Conservation (phyloP, 176 grass and related monocot species). For the Otatea glauca region DNA sequence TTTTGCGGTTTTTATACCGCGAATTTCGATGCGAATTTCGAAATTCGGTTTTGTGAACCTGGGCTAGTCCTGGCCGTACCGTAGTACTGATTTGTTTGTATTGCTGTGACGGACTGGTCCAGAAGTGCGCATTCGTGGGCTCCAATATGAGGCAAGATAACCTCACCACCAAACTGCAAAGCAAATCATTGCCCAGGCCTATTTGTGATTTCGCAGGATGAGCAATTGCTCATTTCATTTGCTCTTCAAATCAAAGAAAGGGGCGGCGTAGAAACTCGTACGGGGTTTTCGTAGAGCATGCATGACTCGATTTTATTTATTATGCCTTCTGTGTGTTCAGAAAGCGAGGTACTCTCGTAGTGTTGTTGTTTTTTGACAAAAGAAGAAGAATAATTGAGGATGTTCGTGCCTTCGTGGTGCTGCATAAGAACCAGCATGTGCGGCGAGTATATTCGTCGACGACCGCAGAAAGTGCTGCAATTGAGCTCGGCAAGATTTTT, state of each 20-base stretch:
- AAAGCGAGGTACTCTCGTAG: constrained; percentile 8
- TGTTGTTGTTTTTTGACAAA: neutral
- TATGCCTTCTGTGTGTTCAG: neutral
- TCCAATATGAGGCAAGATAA: neutral
- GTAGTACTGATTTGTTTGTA: too few species aligned
- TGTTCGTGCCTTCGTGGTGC: neutral
- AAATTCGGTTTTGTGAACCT: too few species aligned
- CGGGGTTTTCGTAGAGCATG: neutral
- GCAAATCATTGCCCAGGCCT: neutral
- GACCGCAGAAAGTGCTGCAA: neutral
- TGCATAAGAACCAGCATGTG: neutral
- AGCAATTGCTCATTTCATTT: neutral
- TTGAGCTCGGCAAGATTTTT: neutral
- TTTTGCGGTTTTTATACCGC: too few species aligned
- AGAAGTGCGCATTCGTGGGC: neutral
- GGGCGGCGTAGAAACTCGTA: neutral
- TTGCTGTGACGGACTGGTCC: too few species aligned
- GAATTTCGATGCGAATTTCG: too few species aligned
- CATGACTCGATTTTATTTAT: neutral
- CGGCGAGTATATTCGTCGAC: constrained; percentile 14
- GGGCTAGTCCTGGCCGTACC: too few species aligned
- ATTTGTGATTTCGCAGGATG: neutral
- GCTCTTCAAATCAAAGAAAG: neutral
- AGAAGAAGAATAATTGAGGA: neutral
- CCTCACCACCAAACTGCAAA: too few species aligned